Evolutionary conservation across 2,329 filamentous ascomycete species (phyloP).

Genomic region (Mycosphaerella sp.): DNA sequence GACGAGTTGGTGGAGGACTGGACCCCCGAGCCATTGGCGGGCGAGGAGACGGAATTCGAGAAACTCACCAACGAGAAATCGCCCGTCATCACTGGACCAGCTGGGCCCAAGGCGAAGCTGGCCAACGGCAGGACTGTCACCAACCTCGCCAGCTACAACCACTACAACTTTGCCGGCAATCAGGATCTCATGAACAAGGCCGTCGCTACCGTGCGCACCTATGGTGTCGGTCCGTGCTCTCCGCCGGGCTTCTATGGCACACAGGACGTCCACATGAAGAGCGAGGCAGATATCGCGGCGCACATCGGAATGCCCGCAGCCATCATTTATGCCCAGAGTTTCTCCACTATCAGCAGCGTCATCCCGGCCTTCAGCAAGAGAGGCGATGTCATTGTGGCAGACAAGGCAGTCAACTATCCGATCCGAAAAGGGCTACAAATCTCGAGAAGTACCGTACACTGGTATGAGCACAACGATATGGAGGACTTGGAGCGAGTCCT

Average conservation of each 20-base stretch:
- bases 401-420: conserved; percentile 86
- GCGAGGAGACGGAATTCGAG: conserved; percentile 66
- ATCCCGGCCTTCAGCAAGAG: conserved; percentile 96
- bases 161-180: conserved; percentile 93
- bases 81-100: conserved; percentile 81
- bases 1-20: conserved; percentile 96
- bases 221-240: conserved; percentile 93
- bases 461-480: conserved; percentile 97
- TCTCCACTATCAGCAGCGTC: conserved; percentile 93
- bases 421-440: conserved; percentile 93
- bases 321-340: conserved; percentile 93
- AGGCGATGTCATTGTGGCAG: conserved; percentile 93
- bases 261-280: conserved; percentile 96
- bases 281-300: conserved; percentile 84
- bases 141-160: conserved; percentile 93
- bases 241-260: conserved; percentile 98
- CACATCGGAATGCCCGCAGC: conserved; percentile 82
- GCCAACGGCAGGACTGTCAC: conserved; percentile 69
- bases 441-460: conserved; percentile 79
- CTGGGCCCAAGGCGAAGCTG: conserved; percentile 84
- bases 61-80: conserved; percentile 75
- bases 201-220: conserved; percentile 85
- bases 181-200: conserved; percentile 92
- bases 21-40: conserved; percentile 86
- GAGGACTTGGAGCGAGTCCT: conserved; percentile 82